Conservation (phyloP, 768 basidiomycete species). For the Russula abietina region DNA sequence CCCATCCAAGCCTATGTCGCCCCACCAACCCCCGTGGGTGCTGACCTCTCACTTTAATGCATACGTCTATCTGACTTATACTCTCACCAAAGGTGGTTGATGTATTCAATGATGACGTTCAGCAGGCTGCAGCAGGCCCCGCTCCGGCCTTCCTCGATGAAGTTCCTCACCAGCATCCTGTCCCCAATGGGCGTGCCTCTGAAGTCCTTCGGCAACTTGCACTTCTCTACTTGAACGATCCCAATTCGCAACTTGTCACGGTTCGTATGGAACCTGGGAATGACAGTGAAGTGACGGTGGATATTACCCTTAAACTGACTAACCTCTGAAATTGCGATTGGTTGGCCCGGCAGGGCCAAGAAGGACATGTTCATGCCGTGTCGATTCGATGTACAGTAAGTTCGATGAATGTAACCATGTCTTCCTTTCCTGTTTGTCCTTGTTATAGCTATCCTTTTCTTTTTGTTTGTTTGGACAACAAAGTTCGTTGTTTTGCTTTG, state of each 20-base stretch:
- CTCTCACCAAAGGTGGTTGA: neutral
- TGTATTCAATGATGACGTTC: neutral
- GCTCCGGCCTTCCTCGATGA: neutral
- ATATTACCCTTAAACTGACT: no score
- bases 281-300: no score
- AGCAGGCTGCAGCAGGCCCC: neutral
- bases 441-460: no score
- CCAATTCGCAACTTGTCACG: neutral
- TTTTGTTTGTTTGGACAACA: no score
- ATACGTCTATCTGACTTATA: neutral
- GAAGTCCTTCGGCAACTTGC: neutral
- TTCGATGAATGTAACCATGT: no score
- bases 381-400: no score
- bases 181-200: neutral
- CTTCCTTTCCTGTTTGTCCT: no score
- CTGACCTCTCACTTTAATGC: neutral
- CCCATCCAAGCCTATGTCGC: neutral
- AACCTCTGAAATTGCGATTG: no score
- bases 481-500: no score
- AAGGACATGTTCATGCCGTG: no score
- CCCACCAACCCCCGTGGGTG: neutral
- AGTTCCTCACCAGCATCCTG: no score
- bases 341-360: no score
- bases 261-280: neutral
- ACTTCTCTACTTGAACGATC: neutral